These are phyloP conservation scores for Fusarium goolgardi DNA, from an alignment of 2,329 filamentous ascomycete genomes.

Conservation along the genomic window DNA sequence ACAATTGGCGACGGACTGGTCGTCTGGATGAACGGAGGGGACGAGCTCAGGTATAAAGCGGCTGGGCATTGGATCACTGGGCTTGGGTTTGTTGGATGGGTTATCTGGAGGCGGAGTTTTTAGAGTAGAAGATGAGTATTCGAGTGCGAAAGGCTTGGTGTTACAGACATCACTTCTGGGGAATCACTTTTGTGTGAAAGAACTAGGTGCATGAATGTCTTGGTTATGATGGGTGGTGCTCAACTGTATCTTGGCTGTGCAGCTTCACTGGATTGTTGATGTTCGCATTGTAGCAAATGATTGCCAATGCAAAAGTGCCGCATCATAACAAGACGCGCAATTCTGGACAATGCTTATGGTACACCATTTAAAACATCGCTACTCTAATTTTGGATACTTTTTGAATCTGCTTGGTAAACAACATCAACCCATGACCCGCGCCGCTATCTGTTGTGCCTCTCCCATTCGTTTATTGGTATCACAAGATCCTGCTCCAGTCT, in stretches of 20 bases:
- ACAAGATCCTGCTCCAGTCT: constrained; percentile 21
- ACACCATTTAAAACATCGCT: neutral
- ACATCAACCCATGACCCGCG: neutral
- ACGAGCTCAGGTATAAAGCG: constrained; percentile 38
- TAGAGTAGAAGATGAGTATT: neutral
- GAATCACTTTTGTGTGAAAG: neutral
- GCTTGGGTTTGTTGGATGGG: constrained; percentile 45
- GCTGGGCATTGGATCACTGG: constrained; percentile 47
- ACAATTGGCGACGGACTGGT: constrained; percentile 50
- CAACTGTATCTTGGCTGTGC: neutral
- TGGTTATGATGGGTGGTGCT: neutral
- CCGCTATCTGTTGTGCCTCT: constrained; percentile 5
- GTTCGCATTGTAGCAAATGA: neutral
- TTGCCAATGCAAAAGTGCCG: neutral
- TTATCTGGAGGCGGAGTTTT: constrained; percentile 40
- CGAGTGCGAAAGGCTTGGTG: too few species aligned
- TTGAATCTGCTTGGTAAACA: neutral
- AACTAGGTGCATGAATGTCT: neutral
- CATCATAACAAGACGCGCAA: neutral
- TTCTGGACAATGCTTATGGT: neutral
- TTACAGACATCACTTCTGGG: too few species aligned
- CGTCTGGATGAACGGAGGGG: constrained; percentile 49
- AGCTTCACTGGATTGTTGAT: neutral
- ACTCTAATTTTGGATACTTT: neutral
- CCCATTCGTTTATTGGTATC: constrained; percentile 38